These are phyloP conservation scores for Xanthoconium stramineum DNA, from an alignment of 768 basidiomycete genomes.

Conservation along the genomic window DNA sequence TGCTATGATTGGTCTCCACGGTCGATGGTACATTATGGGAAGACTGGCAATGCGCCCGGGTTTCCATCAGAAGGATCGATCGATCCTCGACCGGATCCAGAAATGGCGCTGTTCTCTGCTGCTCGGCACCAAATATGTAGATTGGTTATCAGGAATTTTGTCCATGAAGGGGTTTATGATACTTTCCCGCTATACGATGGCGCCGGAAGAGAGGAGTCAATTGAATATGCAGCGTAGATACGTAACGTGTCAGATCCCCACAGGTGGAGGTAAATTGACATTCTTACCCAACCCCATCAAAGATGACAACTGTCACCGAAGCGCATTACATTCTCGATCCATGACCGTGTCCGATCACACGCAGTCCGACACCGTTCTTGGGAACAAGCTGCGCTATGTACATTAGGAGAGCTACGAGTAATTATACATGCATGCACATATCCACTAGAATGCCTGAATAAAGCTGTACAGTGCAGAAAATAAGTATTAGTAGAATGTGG, in stretches of 20 bases:
- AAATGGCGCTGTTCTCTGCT: slow-evolving; percentile 11
- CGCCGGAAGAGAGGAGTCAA: slow-evolving; percentile 9
- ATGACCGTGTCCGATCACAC: slow-evolving; percentile 8
- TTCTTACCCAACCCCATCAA: slow-evolving; percentile 31
- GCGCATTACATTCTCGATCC: slow-evolving; percentile 15
- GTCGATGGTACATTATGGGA: slow-evolving; percentile 6
- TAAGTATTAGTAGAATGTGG: slow-evolving; percentile 34
- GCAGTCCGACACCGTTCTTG: neutral
- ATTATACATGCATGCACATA: slow-evolving; percentile 39
- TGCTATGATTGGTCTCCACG: neutral
- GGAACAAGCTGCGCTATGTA: slow-evolving; percentile 26
- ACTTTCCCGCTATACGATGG: neutral
- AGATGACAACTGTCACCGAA: slow-evolving; percentile 19
- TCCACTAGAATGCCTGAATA: slow-evolving; percentile 36
- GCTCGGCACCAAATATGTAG: slow-evolving; percentile 4
- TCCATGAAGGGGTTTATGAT: too few relatives aligned
- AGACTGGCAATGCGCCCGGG: slow-evolving; percentile 8
- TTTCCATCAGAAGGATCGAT: slow-evolving; percentile 34
- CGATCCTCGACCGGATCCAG: slow-evolving; percentile 18
- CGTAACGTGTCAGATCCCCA: slow-evolving; percentile 31
- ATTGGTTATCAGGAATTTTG: slow-evolving; percentile 3
- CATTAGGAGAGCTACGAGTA: slow-evolving; percentile 31
- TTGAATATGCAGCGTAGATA: slow-evolving; percentile 13
- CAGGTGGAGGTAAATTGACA: slow-evolving; percentile 27
- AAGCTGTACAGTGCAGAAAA: slow-evolving; percentile 33